These are phyloP conservation scores for Phytophthora macrochlamydospora DNA, from an alignment of 352 stramenopile species.

Conservation along the genomic window DNA sequence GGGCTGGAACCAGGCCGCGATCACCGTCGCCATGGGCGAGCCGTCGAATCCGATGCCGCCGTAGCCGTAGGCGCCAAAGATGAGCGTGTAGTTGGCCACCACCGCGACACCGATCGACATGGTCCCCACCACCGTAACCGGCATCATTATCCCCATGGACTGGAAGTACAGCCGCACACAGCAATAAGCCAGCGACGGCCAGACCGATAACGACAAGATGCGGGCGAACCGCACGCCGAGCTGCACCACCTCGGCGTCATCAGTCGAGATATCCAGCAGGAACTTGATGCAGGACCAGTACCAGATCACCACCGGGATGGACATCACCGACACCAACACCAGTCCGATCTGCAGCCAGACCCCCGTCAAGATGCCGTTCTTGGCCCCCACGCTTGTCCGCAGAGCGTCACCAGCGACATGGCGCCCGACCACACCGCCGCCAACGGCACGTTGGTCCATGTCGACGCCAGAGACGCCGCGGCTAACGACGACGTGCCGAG, in stretches of 20 bases:
- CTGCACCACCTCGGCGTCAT: constrained; percentile 50
- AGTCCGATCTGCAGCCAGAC: constrained; percentile 67
- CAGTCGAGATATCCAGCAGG: constrained; percentile 47
- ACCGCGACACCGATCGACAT: constrained; percentile 53
- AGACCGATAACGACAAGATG: constrained; percentile 68
- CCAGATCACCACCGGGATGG: constrained; percentile 51
- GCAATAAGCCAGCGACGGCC: constrained; percentile 56
- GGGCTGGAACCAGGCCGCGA: constrained; percentile 70
- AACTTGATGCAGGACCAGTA: constrained; percentile 45
- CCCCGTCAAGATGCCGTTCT: constrained; percentile 51
- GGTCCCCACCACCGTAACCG: constrained; percentile 54
- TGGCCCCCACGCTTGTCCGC: constrained; percentile 59
- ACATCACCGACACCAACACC: constrained; percentile 36
- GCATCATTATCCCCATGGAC: constrained; percentile 65
- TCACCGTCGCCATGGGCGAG: constrained; percentile 60
- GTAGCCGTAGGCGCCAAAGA: constrained; percentile 44
- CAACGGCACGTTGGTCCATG: constrained; percentile 66
- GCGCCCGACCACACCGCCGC: constrained; percentile 52
- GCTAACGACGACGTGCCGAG: constrained; percentile 58
- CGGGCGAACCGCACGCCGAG: constrained; percentile 60
- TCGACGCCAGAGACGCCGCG: constrained; percentile 59
- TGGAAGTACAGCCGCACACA: constrained; percentile 73
- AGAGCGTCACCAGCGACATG: constrained; percentile 64
- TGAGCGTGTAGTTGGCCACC: constrained; percentile 52
- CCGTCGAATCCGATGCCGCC: constrained; percentile 59